Evolutionary conservation across 2,329 filamentous ascomycete species (phyloP).

Genomic region (Immersiporthe knoxdaviesiana): DNA sequence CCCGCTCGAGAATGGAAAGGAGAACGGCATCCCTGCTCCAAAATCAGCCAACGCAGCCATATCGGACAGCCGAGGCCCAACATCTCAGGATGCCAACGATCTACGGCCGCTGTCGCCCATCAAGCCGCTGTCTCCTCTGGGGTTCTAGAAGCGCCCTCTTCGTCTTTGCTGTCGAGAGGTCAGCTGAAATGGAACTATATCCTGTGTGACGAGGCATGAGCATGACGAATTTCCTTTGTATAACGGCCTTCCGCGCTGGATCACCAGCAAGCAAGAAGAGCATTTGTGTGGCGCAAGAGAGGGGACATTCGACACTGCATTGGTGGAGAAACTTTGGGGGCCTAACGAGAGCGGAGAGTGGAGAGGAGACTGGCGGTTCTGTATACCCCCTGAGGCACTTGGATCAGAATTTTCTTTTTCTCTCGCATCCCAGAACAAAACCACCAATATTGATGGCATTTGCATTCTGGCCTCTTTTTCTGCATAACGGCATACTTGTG

Average conservation of each 20-base stretch:
- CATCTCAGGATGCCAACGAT: conserved; percentile 39
- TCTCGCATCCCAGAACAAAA: conserved; percentile 22
- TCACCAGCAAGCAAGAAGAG: conserved; percentile 6
- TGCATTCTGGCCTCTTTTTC: conserved; percentile 9
- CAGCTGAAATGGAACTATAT: conserved; percentile 14
- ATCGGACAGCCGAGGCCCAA: conserved; percentile 39
- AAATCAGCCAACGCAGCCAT: conserved; percentile 44
- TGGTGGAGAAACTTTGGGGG: not conserved
- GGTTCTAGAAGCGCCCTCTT: conserved; percentile 47
- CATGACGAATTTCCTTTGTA: conserved; percentile 34
- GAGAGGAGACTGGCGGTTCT: conserved; percentile 24
- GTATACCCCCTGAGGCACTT: conserved; percentile 31
- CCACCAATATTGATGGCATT: conserved; percentile 23
- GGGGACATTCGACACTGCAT: conserved; percentile 16
- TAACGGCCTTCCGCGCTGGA: conserved; percentile 8
- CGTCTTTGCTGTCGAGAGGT: conserved; percentile 31
- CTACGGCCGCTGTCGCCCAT: conserved; percentile 66
- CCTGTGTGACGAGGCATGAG: conserved; percentile 33
- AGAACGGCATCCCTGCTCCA: conserved; percentile 19
- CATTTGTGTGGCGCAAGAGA: conserved; percentile 13
- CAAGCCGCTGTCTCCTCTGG: conserved; percentile 66
- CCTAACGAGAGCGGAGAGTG: conserved; percentile 15
- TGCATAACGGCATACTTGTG: conserved; percentile 12
- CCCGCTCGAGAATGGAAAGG: conserved; percentile 42
- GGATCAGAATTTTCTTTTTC: conserved; percentile 21